Conservation (phyloP, 768 basidiomycete genomes). For the Leccinum subtestaceum region DNA sequence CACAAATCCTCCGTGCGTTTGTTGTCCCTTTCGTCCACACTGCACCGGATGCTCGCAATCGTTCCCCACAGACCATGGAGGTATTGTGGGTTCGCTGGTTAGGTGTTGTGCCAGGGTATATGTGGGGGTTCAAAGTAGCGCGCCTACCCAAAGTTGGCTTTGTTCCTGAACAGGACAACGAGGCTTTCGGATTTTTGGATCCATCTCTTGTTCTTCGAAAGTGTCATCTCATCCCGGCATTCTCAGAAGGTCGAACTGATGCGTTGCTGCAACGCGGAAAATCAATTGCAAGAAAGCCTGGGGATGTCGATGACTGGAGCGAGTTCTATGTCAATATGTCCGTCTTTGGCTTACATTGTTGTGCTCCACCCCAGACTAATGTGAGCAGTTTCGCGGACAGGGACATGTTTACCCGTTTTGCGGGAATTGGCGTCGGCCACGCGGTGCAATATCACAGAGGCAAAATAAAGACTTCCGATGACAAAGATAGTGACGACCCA, state of each 20-base stretch:
- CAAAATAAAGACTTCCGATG: background rate
- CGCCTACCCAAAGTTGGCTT: background rate
- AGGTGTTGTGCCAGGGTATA: background rate
- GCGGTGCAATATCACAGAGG: slow-evolving; percentile 6
- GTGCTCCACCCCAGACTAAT: background rate
- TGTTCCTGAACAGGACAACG: background rate
- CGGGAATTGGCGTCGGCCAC: background rate
- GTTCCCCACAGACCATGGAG: background rate
- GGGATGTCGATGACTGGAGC: background rate
- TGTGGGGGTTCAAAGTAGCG: background rate
- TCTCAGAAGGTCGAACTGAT: background rate
- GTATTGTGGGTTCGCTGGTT: background rate
- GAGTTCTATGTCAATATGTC: slow-evolving; percentile 9
- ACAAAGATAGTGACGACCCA: background rate
- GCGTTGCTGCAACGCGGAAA: background rate
- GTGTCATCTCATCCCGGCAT: slow-evolving; percentile 1
- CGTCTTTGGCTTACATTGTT: background rate
- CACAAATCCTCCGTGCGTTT: slow-evolving; percentile 11
- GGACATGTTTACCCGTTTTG: slow-evolving; percentile 1
- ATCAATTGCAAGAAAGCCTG: background rate
- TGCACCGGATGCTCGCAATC: background rate
- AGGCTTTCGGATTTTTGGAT: slow-evolving; percentile 1
- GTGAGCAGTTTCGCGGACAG: background rate
- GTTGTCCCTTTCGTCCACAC: slow-evolving; percentile 10
- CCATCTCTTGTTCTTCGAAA: background rate